phyloP scores from a whole-genome alignment of 1,284 basidiomycete genomes.

The Irpex lacteus region DNA sequence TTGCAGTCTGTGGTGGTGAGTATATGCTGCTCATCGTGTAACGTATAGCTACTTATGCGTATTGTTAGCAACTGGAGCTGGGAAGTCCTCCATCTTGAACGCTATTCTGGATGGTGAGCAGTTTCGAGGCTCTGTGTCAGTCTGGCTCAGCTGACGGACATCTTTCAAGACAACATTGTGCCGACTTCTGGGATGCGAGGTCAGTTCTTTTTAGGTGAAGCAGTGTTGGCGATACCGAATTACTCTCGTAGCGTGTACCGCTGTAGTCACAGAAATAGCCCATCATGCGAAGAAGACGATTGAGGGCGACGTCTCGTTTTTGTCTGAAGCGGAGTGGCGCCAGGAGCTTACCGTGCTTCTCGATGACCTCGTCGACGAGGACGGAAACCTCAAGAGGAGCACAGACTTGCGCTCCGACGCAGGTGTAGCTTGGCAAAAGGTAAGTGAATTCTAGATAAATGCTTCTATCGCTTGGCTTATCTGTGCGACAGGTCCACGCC shows the following conservation, averaged over 20 bases:
- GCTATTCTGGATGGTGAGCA: neutral
- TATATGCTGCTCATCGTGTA: conserved; percentile 46
- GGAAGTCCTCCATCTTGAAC: neutral
- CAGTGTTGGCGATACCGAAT: neutral
- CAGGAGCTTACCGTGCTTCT: conserved; percentile 52
- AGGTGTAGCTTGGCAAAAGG: conserved; percentile 61
- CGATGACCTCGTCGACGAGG: conserved; percentile 56
- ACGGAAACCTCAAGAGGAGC: conserved; percentile 49
- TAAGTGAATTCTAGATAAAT: conserved; percentile 13
- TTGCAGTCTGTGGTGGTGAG: conserved; percentile 59
- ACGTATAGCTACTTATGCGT: conserved; percentile 27
- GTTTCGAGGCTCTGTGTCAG: neutral
- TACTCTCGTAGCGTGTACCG: neutral
- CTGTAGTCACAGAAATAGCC: conserved; percentile 57
- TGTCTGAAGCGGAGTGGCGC: conserved; percentile 54
- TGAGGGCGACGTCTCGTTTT: conserved; percentile 56
- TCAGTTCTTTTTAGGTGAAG: neutral
- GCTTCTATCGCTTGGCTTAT: neutral
- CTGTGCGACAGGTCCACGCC: conserved; percentile 46
- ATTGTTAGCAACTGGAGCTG: neutral
- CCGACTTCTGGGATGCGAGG: neutral
- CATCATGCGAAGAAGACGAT: conserved; percentile 54
- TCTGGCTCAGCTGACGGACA: too few species aligned
- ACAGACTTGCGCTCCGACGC: conserved; percentile 57
- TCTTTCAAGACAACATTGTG: neutral